Base-by-base conservation (phyloP, 805 yeast genomes). In the Wickerhamomyces bovis region DNA sequence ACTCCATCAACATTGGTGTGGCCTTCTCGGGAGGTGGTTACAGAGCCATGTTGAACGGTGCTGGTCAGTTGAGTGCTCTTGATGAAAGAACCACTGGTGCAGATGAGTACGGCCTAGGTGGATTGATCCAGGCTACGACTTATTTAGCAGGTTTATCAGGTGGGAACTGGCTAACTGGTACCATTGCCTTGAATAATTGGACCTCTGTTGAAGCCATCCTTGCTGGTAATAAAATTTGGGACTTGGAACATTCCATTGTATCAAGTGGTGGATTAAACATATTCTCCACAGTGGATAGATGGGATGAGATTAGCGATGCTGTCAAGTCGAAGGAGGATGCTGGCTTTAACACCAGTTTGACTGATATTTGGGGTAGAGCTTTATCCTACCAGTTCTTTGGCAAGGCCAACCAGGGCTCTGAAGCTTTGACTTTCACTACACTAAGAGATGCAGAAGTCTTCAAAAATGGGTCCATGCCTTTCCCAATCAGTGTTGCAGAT, bases 21-120 rank as follows among this genome's bases (percentile, higher is more conserved):
- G 81, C 90, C 7, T 83, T 80, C 57, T 74, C 86, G 13, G 96
- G 96, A 42, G 96, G 96, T 63, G 96, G 96, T 15, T 88, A 85
- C 65, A 75, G 96, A 51, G 95, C 96, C 36, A 86, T 89, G 94
- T 65, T 88, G 39, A 65, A 73, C 46, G 95, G 95, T 8, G 95
- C 95, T 9, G 96, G 96, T 39, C 82, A 81, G 62, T 64, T 88
- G 26, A 70, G 89, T 6, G 95, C 89, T 3, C 65, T 86, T 48
- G 96, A 88, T 61, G 77, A 77, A 57, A 71, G 94, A 59, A 83
- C 90, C 6, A 65, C 56, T 2, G 74, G 71, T 47, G 75, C 80
- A n/a, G 67, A 76, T 18, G 69, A 68, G 21, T 71, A 74, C 12
- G 83, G 84, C 15, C 61, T 87, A 38, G 89, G 89, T 33, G 92